Evolutionary conservation across 2,329 filamentous ascomycete genomes (phyloP).

Genomic region (Neonectria faginata): DNA sequence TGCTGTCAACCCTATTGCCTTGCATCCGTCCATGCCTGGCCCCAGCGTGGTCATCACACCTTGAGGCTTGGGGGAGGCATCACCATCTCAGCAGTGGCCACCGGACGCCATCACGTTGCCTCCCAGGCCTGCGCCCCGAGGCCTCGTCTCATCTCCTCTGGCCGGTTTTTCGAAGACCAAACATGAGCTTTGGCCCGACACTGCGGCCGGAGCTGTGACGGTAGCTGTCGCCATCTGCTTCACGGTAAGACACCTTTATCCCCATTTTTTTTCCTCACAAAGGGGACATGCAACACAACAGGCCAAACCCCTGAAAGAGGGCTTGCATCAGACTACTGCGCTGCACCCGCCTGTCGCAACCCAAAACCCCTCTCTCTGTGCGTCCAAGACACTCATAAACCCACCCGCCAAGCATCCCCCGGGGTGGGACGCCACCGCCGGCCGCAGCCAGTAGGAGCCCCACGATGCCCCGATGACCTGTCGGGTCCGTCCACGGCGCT

Average conservation of each 20-base stretch:
- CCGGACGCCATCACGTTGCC: slow-evolving; percentile 8
- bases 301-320: slow-evolving; percentile 7
- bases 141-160: slow-evolving; percentile 12
- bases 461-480: slow-evolving; percentile 8
- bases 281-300: neutral
- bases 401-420: slow-evolving; percentile 3
- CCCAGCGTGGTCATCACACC: neutral
- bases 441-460: slow-evolving; percentile 19
- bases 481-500: slow-evolving; percentile 4
- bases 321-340: slow-evolving; percentile 43
- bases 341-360: slow-evolving; percentile 33
- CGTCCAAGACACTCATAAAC: neutral
- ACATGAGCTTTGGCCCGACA: too few relatives aligned
- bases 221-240: slow-evolving; percentile 6
- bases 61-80: neutral
- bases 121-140: neutral
- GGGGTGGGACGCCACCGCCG: slow-evolving; percentile 5
- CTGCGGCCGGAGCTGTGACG: neutral
- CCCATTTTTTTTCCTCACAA: neutral
- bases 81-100: neutral
- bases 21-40: neutral
- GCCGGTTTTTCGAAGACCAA: neutral
- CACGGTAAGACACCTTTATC: neutral
- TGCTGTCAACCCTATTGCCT: neutral
- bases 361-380: slow-evolving; percentile 9